Evolutionary conservation across 2,329 filamentous ascomycete species (phyloP).

Genomic region (Cadophora gregata): DNA sequence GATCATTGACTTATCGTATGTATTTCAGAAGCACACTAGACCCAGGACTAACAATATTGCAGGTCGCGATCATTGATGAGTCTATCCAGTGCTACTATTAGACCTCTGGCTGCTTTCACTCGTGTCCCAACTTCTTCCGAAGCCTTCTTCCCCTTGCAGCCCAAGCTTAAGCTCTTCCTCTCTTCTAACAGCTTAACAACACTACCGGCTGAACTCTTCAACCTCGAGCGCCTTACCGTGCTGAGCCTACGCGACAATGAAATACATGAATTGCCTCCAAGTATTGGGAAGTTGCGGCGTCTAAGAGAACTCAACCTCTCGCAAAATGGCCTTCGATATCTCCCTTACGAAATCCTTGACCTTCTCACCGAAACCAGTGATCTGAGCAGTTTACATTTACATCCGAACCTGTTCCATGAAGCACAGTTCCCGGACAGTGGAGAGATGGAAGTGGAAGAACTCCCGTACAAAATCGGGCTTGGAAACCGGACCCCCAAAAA

Average conservation of each 20-base stretch:
- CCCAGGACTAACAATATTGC: slow-evolving; percentile 23
- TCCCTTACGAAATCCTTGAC: slow-evolving; percentile 68
- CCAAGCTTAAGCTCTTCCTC: slow-evolving; percentile 66
- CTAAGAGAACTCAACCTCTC: slow-evolving; percentile 69
- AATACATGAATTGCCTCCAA: slow-evolving; percentile 64
- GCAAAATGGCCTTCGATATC: slow-evolving; percentile 63
- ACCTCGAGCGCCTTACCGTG: slow-evolving; percentile 65
- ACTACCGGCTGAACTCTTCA: slow-evolving; percentile 66
- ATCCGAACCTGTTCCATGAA: slow-evolving; percentile 68
- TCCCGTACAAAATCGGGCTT: slow-evolving; percentile 26
- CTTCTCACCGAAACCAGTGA: slow-evolving; percentile 55
- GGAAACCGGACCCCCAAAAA: slow-evolving; percentile 18
- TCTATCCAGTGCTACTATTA: slow-evolving; percentile 62
- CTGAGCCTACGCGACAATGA: slow-evolving; percentile 70
- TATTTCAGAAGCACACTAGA: slow-evolving; percentile 27
- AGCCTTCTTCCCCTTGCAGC: slow-evolving; percentile 61
- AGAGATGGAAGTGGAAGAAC: slow-evolving; percentile 19
- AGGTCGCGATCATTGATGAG: slow-evolving; percentile 49
- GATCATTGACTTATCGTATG: slow-evolving; percentile 66
- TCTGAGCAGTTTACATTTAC: slow-evolving; percentile 59
- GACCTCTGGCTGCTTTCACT: slow-evolving; percentile 60
- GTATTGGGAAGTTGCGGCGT: slow-evolving; percentile 62
- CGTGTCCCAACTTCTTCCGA: slow-evolving; percentile 48
- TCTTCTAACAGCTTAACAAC: slow-evolving; percentile 61
- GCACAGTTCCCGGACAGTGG: slow-evolving; percentile 41